phyloP scores from a whole-genome alignment of 495 filamentous ascomycete species.

The Cercophora sp. region DNA sequence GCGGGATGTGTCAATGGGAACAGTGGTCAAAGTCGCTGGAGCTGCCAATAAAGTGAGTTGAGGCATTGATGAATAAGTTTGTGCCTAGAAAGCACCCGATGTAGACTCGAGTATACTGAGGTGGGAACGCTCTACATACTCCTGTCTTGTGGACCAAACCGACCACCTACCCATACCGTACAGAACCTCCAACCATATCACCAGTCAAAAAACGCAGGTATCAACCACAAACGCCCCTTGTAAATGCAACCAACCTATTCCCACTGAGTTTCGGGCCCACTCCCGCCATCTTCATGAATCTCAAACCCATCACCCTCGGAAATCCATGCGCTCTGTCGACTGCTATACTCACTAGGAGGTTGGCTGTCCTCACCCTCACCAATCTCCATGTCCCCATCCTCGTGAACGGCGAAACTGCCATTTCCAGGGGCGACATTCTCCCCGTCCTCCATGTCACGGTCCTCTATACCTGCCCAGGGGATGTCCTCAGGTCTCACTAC shows the following conservation, averaged over 20 bases:
- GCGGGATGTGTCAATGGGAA: too few species aligned
- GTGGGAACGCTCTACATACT: too few species aligned
- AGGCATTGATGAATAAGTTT: too few species aligned
- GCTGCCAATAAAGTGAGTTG: too few species aligned
- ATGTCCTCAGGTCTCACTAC: slow-evolving; percentile 36
- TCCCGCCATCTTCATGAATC: slow-evolving; percentile 28
- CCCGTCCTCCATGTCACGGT: slow-evolving; percentile 33
- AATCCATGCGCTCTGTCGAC: slow-evolving; percentile 17
- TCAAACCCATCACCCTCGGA: slow-evolving; percentile 15
- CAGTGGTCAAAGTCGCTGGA: too few species aligned
- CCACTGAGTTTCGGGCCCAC: slow-evolving; percentile 4
- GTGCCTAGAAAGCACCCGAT: too few species aligned
- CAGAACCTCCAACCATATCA: too few species aligned
- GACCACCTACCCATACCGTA: too few species aligned
- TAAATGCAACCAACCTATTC: background rate
- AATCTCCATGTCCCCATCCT: slow-evolving; percentile 14
- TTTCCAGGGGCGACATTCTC: slow-evolving; percentile 39
- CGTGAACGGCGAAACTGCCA: slow-evolving; percentile 15
- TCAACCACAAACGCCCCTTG: background rate
- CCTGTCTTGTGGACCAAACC: too few species aligned
- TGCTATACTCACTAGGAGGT: slow-evolving; percentile 32
- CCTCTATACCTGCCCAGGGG: slow-evolving; percentile 42
- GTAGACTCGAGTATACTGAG: too few species aligned
- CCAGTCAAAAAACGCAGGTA: too few species aligned
- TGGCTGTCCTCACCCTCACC: slow-evolving; percentile 16